A percentile compares a stretch with the other conserved stretches of the same genome.
phyloP scores from a whole-genome alignment of 2,329 filamentous ascomycete species.

The Fusarium sp. region DNA sequence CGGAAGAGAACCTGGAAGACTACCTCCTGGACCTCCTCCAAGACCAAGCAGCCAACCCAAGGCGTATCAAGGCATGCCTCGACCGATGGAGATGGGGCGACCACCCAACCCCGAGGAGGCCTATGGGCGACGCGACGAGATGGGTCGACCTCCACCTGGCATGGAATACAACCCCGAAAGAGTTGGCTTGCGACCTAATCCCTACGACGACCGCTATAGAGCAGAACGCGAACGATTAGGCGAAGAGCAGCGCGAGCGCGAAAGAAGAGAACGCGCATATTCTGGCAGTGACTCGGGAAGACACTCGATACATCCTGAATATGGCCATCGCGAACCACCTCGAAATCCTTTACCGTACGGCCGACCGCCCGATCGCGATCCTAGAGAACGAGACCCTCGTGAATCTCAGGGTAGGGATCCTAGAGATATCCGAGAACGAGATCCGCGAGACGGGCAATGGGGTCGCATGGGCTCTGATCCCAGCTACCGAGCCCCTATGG shows the following conservation, averaged over 20 bases:
- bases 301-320: conserved; percentile 53
- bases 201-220: conserved; percentile 66
- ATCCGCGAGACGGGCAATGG: conserved; percentile 52
- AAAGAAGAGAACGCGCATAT: conserved; percentile 60
- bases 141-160: conserved; percentile 50
- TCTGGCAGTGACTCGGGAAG: conserved; percentile 60
- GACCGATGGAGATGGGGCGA: conserved; percentile 60
- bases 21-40: conserved; percentile 57
- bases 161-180: conserved; percentile 66
- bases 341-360: conserved; percentile 59
- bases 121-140: conserved; percentile 63
- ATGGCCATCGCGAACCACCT: conserved; percentile 58
- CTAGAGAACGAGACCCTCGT: conserved; percentile 52
- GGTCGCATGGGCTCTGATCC: conserved; percentile 47
- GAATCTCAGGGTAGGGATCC: conserved; percentile 54
- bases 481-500: conserved; percentile 52
- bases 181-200: conserved; percentile 55
- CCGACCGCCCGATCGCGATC: conserved; percentile 57
- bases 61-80: conserved; percentile 57
- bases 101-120: conserved; percentile 53
- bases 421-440: conserved; percentile 51
- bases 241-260: conserved; percentile 57
- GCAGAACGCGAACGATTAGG: conserved; percentile 60
- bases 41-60: conserved; percentile 65
- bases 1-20: conserved; percentile 52